These are phyloP conservation scores for Leccinum huronense DNA, from an alignment of 1,284 basidiomycete genomes.

Conservation along the genomic window DNA sequence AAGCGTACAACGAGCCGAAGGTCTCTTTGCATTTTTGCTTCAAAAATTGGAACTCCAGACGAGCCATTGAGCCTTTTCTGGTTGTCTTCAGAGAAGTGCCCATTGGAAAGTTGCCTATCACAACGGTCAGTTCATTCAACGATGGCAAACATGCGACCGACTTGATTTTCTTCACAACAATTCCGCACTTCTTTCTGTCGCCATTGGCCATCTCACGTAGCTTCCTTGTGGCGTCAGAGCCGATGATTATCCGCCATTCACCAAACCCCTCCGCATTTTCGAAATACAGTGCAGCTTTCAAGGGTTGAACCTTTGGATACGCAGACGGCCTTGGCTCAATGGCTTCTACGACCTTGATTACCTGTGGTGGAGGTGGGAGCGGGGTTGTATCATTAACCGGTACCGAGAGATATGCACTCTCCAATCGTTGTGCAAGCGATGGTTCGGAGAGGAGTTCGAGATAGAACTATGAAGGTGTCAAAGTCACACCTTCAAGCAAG, in stretches of 20 bases:
- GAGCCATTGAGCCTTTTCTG: constrained; percentile 57
- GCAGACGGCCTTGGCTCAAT: constrained; percentile 24
- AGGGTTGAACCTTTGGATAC: constrained; percentile 51
- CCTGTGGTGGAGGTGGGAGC: background rate
- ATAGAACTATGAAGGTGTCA: constrained; percentile 23
- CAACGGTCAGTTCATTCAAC: constrained; percentile 4
- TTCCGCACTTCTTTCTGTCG: constrained; percentile 44
- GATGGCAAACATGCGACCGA: constrained; percentile 24
- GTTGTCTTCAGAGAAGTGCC: constrained; percentile 66
- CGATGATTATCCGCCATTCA: constrained; percentile 52
- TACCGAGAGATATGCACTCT: constrained; percentile 15
- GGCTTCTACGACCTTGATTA: background rate
- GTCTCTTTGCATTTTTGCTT: constrained; percentile 67
- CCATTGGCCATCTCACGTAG: constrained; percentile 42
- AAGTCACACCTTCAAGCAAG: background rate
- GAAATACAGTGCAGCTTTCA: constrained; percentile 50
- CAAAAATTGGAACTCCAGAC: constrained; percentile 57
- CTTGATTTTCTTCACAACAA: constrained; percentile 62
- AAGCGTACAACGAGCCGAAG: constrained; percentile 55
- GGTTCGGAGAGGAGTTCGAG: constrained; percentile 23
- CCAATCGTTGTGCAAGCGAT: constrained; percentile 17
- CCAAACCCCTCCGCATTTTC: constrained; percentile 53
- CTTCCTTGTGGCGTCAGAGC: constrained; percentile 43
- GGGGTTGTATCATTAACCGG: background rate
- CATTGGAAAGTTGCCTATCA: constrained; percentile 59